Evolutionary conservation across 768 basidiomycete genomes (phyloP).

Genomic region (Tricholoma furcatifolium): DNA sequence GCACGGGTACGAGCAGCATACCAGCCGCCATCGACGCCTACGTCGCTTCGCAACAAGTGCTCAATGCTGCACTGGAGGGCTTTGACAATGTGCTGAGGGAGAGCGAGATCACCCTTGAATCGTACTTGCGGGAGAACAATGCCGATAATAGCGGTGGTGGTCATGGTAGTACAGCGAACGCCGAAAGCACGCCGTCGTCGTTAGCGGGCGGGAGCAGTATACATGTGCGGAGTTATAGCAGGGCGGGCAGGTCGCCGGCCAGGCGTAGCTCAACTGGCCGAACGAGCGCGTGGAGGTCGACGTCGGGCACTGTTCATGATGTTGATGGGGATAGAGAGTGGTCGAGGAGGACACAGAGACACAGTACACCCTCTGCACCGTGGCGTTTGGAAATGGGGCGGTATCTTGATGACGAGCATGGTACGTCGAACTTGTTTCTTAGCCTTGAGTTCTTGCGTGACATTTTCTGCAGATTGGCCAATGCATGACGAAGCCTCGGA

Average conservation of each 20-base stretch:
- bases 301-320: background rate
- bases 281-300: constrained; percentile 8
- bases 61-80: constrained; percentile 12
- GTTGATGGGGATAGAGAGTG: background rate
- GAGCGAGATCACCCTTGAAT: constrained; percentile 11
- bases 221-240: background rate
- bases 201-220: background rate
- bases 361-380: background rate
- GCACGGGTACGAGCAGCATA: background rate
- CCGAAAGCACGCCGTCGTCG: background rate
- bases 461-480: background rate
- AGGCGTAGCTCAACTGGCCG: background rate
- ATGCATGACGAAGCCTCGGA: background rate
- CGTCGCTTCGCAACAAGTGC: constrained; percentile 1
- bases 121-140: constrained; percentile 7
- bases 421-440: no score
- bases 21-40: background rate
- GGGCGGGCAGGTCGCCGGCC: background rate
- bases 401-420: background rate
- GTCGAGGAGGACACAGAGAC: background rate
- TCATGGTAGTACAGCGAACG: background rate
- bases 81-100: constrained; percentile 12
- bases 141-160: background rate
- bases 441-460: background rate
- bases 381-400: background rate